Conservation (phyloP, 192 early-diverging fungal species). For the Podila epigama region DNA sequence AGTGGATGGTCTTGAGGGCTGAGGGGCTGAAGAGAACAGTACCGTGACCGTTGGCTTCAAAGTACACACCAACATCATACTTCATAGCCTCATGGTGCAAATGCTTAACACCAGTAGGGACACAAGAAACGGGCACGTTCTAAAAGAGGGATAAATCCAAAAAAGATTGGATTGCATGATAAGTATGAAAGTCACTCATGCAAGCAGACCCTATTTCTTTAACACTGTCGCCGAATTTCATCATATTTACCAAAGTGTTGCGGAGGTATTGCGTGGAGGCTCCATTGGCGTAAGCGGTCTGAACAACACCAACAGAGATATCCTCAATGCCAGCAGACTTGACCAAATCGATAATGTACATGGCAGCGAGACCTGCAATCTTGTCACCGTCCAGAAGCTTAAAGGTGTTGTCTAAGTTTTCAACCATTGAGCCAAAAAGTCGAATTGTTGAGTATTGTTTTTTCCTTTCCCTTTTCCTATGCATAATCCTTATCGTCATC, state of each 20-base stretch:
- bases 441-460: neutral
- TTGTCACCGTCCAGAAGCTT: slow-evolving; percentile 98
- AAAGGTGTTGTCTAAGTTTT: slow-evolving; percentile 71
- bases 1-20: slow-evolving; percentile 79
- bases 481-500: neutral
- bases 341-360: slow-evolving; percentile 92
- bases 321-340: slow-evolving; percentile 76
- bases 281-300: slow-evolving; percentile 99
- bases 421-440: neutral
- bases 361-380: slow-evolving; percentile 94
- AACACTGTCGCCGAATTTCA: neutral
- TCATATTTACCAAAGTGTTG: slow-evolving; percentile 74
- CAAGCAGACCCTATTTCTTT: neutral
- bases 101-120: slow-evolving; percentile 98
- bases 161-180: neutral
- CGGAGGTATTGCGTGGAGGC: slow-evolving; percentile 93
- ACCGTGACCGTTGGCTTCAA: slow-evolving; percentile 99
- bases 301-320: slow-evolving; percentile 94
- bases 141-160: slow-evolving; percentile 30
- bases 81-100: slow-evolving; percentile 98
- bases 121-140: slow-evolving; percentile 94
- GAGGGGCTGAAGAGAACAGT: slow-evolving; percentile 93
- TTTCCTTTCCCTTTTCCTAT: neutral
- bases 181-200: neutral
- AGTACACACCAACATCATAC: slow-evolving; percentile 99